Base-by-base conservation (phyloP, 2,329 filamentous ascomycete genomes). In the Talaromyces pinophilus region DNA sequence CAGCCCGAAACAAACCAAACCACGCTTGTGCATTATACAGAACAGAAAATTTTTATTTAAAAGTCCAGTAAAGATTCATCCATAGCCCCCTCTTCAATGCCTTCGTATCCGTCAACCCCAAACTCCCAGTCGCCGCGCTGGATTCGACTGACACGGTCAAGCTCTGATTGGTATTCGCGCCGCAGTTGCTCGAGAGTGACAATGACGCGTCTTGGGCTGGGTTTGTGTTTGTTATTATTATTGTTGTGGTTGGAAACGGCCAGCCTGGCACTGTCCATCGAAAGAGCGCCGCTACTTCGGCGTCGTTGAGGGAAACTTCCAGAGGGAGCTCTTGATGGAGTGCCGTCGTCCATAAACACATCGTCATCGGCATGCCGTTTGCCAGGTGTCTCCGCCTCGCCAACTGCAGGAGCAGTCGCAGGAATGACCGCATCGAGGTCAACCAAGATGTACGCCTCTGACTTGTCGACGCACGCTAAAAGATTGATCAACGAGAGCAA, bases 401-500 rank as follows among this genome's bases (percentile, higher is more conserved):
- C 66, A 38, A 38, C 40, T 11, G 50, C 57, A 28, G 57, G 48
- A 2, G 48, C 46, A 48, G 66, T 65, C 15, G 62, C 50, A 42
- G 59, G 55, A 8, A 67, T 52, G 5, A 67, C 67, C 22, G 69
- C 70, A 40, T 76, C 73, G 48, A 84, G 83, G 19, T 85, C 84
- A 22, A 88, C 79, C n/a, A 81, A 73, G 25, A 88, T 76, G 86
- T 96, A 99, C 1, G 90, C 90, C 73, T 97, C 91, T 69, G 92
- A 88, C 66, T 88, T 83, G 59, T 91, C 88, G 48, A 97, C 92
- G 69, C 92, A 97, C 70, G 91, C 92, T 68, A 99, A 83, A 0
- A 92, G 90, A 76, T 99, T 99, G 81, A 99, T 96, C 54, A 99
- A 86, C 68, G 93, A 85, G n/a, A 98, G 82, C 72, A 96, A 95